Percentiles rank a stretch among this genome's conserved stretches.
Conservation (phyloP, 345 rosid species). For the Microthlaspi erraticum region DNA sequence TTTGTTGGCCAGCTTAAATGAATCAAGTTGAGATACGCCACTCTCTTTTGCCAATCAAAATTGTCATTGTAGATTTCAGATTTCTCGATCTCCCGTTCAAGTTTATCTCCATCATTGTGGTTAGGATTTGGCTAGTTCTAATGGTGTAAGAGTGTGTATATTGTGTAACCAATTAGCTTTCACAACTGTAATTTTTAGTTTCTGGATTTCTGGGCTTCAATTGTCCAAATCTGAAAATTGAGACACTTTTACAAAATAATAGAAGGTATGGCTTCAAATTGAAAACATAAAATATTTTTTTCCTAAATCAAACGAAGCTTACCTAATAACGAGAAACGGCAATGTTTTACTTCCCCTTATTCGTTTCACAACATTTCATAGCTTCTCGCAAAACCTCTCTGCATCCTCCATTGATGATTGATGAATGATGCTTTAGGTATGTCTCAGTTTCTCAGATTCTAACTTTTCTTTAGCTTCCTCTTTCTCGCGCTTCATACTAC, state of each 20-base stretch:
- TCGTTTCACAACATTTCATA: background rate
- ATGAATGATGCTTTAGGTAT: conserved; percentile 34
- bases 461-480: background rate
- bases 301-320: background rate
- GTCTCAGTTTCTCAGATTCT: conserved; percentile 2
- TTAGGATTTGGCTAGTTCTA: too few relatives aligned
- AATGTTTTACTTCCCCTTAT: too few relatives aligned
- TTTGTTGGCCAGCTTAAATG: background rate
- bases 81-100: too few relatives aligned
- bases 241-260: background rate
- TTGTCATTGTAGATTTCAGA: too few relatives aligned
- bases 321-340: too few relatives aligned
- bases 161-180: background rate
- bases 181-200: background rate
- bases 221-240: background rate
- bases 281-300: background rate
- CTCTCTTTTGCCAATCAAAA: too few relatives aligned
- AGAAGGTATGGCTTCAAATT: background rate
- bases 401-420: conserved; percentile 35
- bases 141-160: background rate
- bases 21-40: too few relatives aligned
- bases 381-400: background rate
- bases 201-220: background rate
- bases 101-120: too few relatives aligned
- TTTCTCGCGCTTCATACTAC: background rate